A percentile compares a stretch with the other conserved stretches of the same genome.
phyloP scores from a whole-genome alignment of 352 stramenopile genomes.

The Phytophthora melonis region DNA sequence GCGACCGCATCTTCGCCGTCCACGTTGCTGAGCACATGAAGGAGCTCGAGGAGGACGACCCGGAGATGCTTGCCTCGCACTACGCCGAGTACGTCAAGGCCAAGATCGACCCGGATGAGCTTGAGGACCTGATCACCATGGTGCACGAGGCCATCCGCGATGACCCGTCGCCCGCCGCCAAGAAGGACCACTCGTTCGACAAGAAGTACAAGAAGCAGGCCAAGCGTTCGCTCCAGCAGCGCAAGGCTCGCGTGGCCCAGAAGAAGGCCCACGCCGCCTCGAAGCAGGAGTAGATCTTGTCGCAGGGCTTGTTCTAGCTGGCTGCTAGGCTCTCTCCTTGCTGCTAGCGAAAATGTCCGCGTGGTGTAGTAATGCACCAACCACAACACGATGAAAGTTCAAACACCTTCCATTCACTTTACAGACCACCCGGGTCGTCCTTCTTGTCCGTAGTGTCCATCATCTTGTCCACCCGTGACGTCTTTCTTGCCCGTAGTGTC shows the following conservation, averaged over 20 bases:
- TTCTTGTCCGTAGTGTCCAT: background rate
- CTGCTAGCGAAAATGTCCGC: constrained; percentile 3
- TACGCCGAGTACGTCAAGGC: constrained; percentile 97
- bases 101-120: constrained; percentile 94
- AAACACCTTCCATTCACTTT: constrained; percentile 33
- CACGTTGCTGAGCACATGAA: constrained; percentile 99
- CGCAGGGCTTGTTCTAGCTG: constrained; percentile 5
- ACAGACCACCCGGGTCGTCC: background rate
- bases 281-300: constrained; percentile 51
- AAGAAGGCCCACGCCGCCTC: constrained; percentile 96
- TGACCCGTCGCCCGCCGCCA: constrained; percentile 93
- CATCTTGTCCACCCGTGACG: too few species aligned
- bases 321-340: background rate
- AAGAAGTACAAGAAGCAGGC: constrained; percentile 95
- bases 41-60: constrained; percentile 99
- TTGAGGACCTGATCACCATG: constrained; percentile 92
- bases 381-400: constrained; percentile 52
- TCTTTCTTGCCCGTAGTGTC: too few species aligned
- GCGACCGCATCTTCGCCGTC: constrained; percentile 98
- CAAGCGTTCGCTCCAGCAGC: constrained; percentile 96
- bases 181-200: constrained; percentile 93
- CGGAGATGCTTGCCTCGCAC: constrained; percentile 97
- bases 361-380: constrained; percentile 21
- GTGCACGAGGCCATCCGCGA: constrained; percentile 98
- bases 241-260: constrained; percentile 95